A percentile compares a stretch with the other conserved stretches of the same genome.
phyloP scores from a whole-genome alignment of 192 early-diverging fungal species.

The Podila epigama region DNA sequence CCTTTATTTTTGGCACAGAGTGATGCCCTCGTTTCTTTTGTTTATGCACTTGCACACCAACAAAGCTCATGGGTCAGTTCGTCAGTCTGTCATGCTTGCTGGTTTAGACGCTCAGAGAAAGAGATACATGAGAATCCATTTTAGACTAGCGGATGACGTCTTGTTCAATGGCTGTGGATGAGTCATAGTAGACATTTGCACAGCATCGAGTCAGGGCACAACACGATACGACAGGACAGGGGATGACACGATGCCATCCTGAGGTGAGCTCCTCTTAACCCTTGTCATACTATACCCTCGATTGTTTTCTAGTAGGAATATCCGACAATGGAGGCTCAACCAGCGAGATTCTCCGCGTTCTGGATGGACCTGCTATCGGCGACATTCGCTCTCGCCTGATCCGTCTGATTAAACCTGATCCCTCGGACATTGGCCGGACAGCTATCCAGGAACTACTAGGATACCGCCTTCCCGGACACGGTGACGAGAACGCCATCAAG shows the following conservation, averaged over 20 bases:
- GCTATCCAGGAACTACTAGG: conserved; percentile 75
- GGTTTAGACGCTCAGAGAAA: too few species aligned
- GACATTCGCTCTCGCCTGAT: conserved; percentile 73
- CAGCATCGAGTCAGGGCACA: too few species aligned
- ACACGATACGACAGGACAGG: too few species aligned
- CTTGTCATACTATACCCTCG: background rate
- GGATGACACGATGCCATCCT: background rate
- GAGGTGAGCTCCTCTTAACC: background rate
- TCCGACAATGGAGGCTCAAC: conserved; percentile 75
- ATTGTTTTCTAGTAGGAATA: conserved; percentile 59
- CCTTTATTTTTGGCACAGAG: background rate
- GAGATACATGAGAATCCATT: too few species aligned
- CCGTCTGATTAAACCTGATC: conserved; percentile 68
- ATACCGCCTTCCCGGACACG: conserved; percentile 69
- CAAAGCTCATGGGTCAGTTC: background rate
- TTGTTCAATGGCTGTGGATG: too few species aligned
- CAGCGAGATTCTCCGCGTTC: conserved; percentile 73
- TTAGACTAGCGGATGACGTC: too few species aligned
- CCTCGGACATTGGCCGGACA: conserved; percentile 58
- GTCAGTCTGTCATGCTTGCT: too few species aligned
- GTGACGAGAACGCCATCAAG: conserved; percentile 64
- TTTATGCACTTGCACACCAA: background rate
- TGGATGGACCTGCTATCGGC: conserved; percentile 81
- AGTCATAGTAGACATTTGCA: too few species aligned
- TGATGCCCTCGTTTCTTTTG: background rate